Conservation (phyloP, 2,329 filamentous ascomycete genomes). For the Allantophomopsis cytisporea region DNA sequence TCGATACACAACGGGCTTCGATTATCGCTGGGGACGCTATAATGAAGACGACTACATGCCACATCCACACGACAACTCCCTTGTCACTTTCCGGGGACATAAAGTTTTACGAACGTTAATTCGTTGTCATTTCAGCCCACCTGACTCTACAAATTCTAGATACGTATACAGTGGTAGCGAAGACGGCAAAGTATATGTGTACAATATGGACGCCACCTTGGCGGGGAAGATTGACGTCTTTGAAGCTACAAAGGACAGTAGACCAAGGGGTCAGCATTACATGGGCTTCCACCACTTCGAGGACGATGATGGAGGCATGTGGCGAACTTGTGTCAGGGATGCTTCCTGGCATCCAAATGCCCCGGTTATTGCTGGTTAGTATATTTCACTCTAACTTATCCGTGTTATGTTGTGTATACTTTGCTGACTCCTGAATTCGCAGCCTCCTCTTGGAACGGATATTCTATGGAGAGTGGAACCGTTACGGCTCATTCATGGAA, state of each 20-base stretch:
- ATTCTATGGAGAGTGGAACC: constrained; percentile 48
- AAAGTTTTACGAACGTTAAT: constrained; percentile 81
- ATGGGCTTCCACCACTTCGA: constrained; percentile 12
- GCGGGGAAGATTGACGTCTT: constrained; percentile 69
- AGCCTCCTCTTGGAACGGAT: constrained; percentile 61
- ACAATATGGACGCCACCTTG: constrained; percentile 82
- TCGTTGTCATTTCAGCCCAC: constrained; percentile 87
- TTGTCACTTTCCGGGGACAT: constrained; percentile 90
- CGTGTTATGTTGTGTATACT: no score
- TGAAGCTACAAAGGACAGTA: constrained; percentile 49
- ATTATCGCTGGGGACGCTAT: constrained; percentile 61
- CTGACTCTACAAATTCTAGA: constrained; percentile 70
- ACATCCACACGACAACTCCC: constrained; percentile 75
- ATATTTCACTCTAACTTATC: not conserved
- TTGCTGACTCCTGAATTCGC: not conserved
- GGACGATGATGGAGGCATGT: constrained; percentile 17
- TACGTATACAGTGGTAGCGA: constrained; percentile 91
- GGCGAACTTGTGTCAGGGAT: constrained; percentile 59
- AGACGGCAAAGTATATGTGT: constrained; percentile 82
- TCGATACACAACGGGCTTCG: constrained; percentile 42
- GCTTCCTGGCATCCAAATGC: constrained; percentile 60
- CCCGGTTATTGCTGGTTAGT: constrained; percentile 39
- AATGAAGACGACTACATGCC: constrained; percentile 52
- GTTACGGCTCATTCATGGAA: constrained; percentile 58
- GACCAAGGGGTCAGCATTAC: constrained; percentile 23